A percentile compares a stretch with the other conserved stretches of the same genome.
These are phyloP conservation scores for Prunus mongolica DNA, from an alignment of 306 rosid species.

Conservation along the genomic window DNA sequence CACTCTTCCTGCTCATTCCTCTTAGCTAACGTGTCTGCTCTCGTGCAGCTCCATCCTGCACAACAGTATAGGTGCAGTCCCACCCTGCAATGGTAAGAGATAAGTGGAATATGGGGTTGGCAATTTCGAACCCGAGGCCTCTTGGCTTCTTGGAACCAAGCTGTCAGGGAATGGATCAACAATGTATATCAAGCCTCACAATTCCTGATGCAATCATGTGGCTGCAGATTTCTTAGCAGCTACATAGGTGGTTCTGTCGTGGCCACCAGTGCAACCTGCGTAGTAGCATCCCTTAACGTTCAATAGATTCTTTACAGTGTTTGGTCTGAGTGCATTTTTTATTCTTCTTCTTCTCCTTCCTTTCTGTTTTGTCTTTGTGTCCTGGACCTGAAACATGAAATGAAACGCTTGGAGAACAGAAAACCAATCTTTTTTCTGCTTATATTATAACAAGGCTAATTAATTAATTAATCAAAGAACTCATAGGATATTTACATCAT, in stretches of 20 bases:
- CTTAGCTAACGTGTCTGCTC: background rate
- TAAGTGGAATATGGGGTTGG: background rate
- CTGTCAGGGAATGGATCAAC: background rate
- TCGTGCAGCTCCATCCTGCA: background rate
- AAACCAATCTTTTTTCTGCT: background rate
- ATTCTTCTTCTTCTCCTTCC: conserved; percentile 33
- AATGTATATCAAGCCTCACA: conserved; percentile 3
- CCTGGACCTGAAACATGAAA: conserved; percentile 23
- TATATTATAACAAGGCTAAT: background rate
- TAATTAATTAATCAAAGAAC: background rate
- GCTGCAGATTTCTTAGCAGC: conserved; percentile 28
- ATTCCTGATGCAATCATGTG: conserved; percentile 20
- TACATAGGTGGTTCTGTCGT: conserved; percentile 31
- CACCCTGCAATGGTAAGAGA: background rate
- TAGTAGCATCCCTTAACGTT: conserved; percentile 53
- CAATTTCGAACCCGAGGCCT: background rate
- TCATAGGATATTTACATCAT: conserved; percentile 4
- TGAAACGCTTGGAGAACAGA: background rate
- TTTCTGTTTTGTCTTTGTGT: conserved; percentile 32
- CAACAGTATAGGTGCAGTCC: background rate
- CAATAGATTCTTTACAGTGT: conserved; percentile 44
- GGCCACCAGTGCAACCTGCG: conserved; percentile 31
- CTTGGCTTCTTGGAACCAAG: background rate
- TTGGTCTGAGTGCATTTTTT: conserved; percentile 24
- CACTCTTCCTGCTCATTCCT: background rate